A percentile compares a stretch with the other conserved stretches of the same genome.
These are phyloP conservation scores for Leishmania gerbilli DNA, from an alignment of 208 protist genomes.

Conservation along the genomic window DNA sequence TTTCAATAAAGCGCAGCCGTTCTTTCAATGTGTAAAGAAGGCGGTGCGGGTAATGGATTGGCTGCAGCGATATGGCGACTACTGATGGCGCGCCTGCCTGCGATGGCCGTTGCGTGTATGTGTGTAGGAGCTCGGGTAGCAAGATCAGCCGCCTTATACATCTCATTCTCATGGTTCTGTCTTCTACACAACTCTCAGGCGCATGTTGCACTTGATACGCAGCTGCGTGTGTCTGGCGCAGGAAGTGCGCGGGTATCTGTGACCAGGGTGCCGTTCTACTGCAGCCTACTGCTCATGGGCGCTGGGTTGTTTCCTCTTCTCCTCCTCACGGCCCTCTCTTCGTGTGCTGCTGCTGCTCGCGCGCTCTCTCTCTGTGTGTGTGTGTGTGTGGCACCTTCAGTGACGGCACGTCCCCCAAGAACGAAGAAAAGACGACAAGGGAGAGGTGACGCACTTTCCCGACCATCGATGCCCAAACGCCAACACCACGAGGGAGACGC, in stretches of 20 bases:
- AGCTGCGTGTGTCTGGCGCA: not conserved
- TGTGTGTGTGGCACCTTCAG: not conserved
- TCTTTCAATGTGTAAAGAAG: constrained; percentile 45
- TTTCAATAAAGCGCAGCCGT: constrained; percentile 30
- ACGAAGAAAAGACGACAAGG: too few relatives aligned
- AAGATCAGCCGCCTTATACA: not conserved
- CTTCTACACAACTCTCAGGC: not conserved
- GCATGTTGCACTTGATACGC: not conserved
- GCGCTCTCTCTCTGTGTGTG: too few relatives aligned
- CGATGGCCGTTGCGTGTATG: not conserved
- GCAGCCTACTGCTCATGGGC: not conserved
- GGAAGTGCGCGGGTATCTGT: not conserved
- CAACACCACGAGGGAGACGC: not conserved
- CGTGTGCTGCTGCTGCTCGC: not conserved
- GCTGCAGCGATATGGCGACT: constrained; percentile 31
- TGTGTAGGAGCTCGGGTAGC: not conserved
- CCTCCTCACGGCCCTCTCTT: not conserved
- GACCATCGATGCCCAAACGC: not conserved
- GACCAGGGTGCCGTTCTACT: not conserved
- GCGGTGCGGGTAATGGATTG: constrained; percentile 57
- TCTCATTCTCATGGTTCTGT: not conserved
- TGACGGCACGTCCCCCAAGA: too few relatives aligned
- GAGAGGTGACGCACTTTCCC: not conserved
- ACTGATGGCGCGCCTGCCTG: constrained; percentile 16
- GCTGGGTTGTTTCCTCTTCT: not conserved